These are phyloP conservation scores for Myxozyma mucilagina DNA, from an alignment of 805 yeast species.

Conservation along the genomic window DNA sequence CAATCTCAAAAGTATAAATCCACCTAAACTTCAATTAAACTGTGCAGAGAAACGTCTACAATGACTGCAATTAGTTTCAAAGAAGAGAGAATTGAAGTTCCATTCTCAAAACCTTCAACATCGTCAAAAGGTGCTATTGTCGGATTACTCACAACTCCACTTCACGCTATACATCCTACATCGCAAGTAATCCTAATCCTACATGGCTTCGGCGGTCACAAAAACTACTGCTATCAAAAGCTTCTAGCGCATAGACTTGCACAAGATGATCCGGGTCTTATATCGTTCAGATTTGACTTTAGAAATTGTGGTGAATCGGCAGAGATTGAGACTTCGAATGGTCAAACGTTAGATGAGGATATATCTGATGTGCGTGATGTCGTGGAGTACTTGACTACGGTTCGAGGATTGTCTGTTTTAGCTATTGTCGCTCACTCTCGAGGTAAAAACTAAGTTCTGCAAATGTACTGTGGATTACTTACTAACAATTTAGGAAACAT, in stretches of 20 bases:
- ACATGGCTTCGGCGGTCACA: conserved; percentile 87
- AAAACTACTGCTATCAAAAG: conserved; percentile 74
- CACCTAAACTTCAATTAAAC: not conserved
- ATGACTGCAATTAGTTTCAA: not conserved
- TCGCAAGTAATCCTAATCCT: conserved; percentile 54
- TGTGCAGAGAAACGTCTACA: not conserved
- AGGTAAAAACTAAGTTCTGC: conserved; percentile 44
- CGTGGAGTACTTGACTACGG: conserved; percentile 40
- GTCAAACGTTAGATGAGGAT: conserved; percentile 62
- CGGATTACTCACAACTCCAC: conserved; percentile 21
- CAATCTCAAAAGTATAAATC: not conserved
- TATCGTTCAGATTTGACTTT: conserved; percentile 77
- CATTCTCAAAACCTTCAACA: conserved; percentile 18
- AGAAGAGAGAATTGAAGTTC: conserved; percentile 12
- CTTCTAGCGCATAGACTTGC: conserved; percentile 62
- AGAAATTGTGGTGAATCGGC: conserved; percentile 82
- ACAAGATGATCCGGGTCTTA: conserved; percentile 51
- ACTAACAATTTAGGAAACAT: conserved; percentile 42
- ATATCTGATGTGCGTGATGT: conserved; percentile 62
- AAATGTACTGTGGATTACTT: not conserved
- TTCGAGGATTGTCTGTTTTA: conserved; percentile 47
- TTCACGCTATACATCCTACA: conserved; percentile 11
- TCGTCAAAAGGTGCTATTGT: conserved; percentile 15
- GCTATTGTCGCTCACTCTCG: conserved; percentile 77
- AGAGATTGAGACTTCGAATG: conserved; percentile 43